Evolutionary conservation across 2,329 filamentous ascomycete species (phyloP).

Genomic region (Elsinoe perseae): DNA sequence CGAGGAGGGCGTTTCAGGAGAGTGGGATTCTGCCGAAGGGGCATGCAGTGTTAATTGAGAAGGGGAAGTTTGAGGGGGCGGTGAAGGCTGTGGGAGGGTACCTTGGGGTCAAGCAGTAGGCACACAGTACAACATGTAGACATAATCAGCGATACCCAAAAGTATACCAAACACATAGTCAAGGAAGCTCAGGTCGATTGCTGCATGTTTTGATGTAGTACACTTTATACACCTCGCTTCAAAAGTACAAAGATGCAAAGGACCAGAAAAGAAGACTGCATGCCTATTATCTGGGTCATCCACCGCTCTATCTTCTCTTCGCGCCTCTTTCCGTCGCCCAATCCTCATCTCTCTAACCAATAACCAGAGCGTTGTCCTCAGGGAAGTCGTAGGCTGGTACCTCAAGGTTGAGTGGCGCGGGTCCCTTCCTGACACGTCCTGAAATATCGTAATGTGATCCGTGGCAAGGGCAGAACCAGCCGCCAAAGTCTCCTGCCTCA

Average conservation of each 20-base stretch:
- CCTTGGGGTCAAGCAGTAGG: conserved; percentile 35
- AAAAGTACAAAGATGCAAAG: conserved; percentile 6
- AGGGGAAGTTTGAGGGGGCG: conserved; percentile 63
- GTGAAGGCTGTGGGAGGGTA: conserved; percentile 71
- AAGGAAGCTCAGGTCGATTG: not conserved
- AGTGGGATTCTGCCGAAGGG: conserved; percentile 78
- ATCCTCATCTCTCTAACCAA: conserved; percentile 60
- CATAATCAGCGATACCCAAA: conserved; percentile 2
- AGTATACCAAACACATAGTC: not conserved
- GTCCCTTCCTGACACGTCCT: conserved; percentile 93
- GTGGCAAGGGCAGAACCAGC: conserved; percentile 99
- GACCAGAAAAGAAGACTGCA: conserved; percentile 14
- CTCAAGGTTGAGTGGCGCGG: conserved; percentile 95
- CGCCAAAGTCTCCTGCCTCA: conserved; percentile 94
- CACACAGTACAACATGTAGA: not conserved
- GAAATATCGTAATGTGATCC: conserved; percentile 99
- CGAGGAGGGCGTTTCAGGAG: conserved; percentile 91
- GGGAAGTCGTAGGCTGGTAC: conserved; percentile 89
- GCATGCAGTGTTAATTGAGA: conserved; percentile 80
- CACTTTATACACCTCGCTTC: conserved; percentile 17
- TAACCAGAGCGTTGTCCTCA: conserved; percentile 77
- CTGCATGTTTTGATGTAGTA: conserved; percentile 11
- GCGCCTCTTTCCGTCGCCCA: not conserved
- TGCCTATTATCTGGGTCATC: conserved; percentile 5
- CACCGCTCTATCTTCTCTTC: not conserved